Conservation (phyloP, 768 basidiomycete species). For the Lentinus brumalis region DNA sequence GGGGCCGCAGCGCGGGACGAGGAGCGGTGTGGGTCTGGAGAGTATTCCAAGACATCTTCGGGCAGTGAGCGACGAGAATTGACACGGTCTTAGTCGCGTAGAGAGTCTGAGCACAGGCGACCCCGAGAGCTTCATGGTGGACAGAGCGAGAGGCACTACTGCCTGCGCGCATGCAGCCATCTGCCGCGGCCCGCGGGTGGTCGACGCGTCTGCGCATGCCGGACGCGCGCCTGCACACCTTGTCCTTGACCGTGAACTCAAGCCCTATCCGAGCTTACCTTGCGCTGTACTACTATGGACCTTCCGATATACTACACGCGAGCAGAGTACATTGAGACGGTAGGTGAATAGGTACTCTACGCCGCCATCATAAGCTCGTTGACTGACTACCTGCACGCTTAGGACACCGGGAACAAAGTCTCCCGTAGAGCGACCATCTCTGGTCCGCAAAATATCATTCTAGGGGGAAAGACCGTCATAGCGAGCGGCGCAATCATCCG, state of each 20-base stretch:
- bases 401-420: conserved; percentile 98
- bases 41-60: conserved; percentile 2
- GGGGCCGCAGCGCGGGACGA: not conserved
- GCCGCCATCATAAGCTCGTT: not conserved
- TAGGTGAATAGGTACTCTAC: conserved; percentile 30
- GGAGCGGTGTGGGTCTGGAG: not conserved
- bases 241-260: conserved; percentile 6
- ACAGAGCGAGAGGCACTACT: not conserved
- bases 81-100: not conserved
- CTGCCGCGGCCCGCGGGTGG: not conserved
- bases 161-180: conserved; percentile 7
- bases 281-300: conserved; percentile 49
- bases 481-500: conserved; percentile 88
- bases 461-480: conserved; percentile 96
- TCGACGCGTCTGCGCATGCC: not conserved
- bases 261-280: not conserved
- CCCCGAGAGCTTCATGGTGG: conserved; percentile 6
- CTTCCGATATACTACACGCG: conserved; percentile 78
- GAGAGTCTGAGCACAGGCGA: not conserved
- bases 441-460: conserved; percentile 94
- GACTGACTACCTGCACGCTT: conserved; percentile 3
- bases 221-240: conserved; percentile 9
- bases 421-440: conserved; percentile 89
- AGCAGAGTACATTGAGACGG: conserved; percentile 88
- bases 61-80: not conserved